Conservation (phyloP, 2,329 filamentous ascomycete species). For the Aureobasidium pullulans region DNA sequence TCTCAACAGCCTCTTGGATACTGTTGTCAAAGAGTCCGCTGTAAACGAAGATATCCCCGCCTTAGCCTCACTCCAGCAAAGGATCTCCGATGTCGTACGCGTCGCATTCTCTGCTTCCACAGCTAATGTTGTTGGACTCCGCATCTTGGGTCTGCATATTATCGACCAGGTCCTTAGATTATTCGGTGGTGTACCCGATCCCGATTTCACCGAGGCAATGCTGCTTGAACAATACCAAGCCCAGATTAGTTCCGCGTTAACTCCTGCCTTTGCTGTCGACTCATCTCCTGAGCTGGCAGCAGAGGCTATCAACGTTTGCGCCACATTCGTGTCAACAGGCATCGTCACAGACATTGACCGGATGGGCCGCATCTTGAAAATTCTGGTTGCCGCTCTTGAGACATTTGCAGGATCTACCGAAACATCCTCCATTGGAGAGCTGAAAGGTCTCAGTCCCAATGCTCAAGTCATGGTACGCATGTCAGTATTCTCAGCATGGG, state of each 20-base stretch:
- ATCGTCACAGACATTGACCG: constrained; percentile 96
- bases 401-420: constrained; percentile 78
- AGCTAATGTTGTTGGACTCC: constrained; percentile 79
- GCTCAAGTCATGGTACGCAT: constrained; percentile 98
- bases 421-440: constrained; percentile 80
- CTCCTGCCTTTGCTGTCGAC: constrained; percentile 89
- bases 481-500: constrained; percentile 95
- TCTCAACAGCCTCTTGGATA: constrained; percentile 70
- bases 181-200: constrained; percentile 91
- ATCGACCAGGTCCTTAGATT: constrained; percentile 89
- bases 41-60: constrained; percentile 72
- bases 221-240: constrained; percentile 96
- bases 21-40: constrained; percentile 71
- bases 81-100: constrained; percentile 84
- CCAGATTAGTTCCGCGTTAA: constrained; percentile 93
- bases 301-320: constrained; percentile 93
- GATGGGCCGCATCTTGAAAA: constrained; percentile 97
- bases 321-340: constrained; percentile 93
- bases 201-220: constrained; percentile 95
- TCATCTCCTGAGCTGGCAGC: constrained; percentile 93
- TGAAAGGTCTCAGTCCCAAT: constrained; percentile 88
- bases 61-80: constrained; percentile 69
- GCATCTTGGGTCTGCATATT: constrained; percentile 87
- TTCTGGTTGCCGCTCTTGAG: constrained; percentile 81
- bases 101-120: constrained; percentile 98